phyloP scores from a whole-genome alignment of 768 basidiomycete species.

The Chalciporus pseudorubinellus region DNA sequence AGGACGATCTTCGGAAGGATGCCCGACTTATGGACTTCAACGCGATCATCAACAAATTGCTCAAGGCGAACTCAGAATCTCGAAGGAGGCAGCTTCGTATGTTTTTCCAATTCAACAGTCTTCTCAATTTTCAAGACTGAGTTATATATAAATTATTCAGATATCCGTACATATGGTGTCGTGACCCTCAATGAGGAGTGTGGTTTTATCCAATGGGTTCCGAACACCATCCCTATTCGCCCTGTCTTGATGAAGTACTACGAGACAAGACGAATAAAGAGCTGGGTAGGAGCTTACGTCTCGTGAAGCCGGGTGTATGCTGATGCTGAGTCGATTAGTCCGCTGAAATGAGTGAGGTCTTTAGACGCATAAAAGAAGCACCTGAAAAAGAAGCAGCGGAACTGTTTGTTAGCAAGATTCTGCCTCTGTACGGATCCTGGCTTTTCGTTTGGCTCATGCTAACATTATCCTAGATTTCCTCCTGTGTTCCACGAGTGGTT shows the following conservation, averaged over 20 bases:
- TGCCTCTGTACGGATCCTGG: conserved; percentile 48
- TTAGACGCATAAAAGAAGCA: conserved; percentile 50
- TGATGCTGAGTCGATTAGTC: conserved; percentile 31
- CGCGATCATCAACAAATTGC: conserved; percentile 92
- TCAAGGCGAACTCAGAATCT: conserved; percentile 92
- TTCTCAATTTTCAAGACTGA: neutral
- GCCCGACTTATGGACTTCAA: conserved; percentile 98
- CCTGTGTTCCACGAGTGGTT: conserved; percentile 99
- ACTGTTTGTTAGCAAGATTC: conserved; percentile 51
- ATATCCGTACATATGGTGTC: conserved; percentile 98
- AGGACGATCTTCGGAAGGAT: conserved; percentile 97
- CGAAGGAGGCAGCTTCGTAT: conserved; percentile 84
- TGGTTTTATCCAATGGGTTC: conserved; percentile 98
- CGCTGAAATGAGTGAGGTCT: conserved; percentile 43
- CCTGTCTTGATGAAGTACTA: conserved; percentile 71
- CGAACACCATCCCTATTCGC: conserved; percentile 83
- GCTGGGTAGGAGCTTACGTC: conserved; percentile 43
- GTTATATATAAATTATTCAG: conserved; percentile 26
- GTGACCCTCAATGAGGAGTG: conserved; percentile 96
- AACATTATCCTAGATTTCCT: conserved; percentile 48
- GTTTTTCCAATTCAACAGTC: conserved; percentile 29
- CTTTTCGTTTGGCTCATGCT: neutral
- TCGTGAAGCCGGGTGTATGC: neutral
- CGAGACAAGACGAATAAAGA: conserved; percentile 43
- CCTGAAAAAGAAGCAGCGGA: conserved; percentile 50